phyloP scores from a whole-genome alignment of 176 grass and related monocot species.

The Musa troglodytarum region DNA sequence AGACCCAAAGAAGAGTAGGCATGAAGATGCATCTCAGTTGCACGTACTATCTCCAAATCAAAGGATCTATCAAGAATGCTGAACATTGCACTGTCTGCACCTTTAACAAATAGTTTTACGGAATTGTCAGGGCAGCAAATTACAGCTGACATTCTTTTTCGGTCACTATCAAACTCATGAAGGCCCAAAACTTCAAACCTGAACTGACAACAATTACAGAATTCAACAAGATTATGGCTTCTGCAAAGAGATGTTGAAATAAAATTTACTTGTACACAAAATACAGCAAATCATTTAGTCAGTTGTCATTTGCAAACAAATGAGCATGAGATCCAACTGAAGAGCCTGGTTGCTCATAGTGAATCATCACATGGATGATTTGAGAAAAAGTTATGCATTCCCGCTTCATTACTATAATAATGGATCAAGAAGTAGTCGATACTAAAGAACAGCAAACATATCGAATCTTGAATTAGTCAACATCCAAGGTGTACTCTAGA shows the following conservation, averaged over 20 bases:
- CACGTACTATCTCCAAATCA: constrained; percentile 36
- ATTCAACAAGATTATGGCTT: background rate
- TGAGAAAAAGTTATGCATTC: too few relatives aligned
- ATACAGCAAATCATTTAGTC: too few relatives aligned
- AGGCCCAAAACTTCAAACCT: constrained; percentile 82
- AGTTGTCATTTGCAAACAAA: too few relatives aligned
- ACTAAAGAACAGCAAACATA: too few relatives aligned
- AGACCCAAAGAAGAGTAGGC: constrained; percentile 66
- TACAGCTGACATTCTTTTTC: constrained; percentile 69
- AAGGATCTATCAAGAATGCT: constrained; percentile 42
- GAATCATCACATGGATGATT: too few relatives aligned
- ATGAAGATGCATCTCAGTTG: constrained; percentile 64
- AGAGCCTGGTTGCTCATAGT: too few relatives aligned
- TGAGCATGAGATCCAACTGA: too few relatives aligned
- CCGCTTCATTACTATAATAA: too few relatives aligned
- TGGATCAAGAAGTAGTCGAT: too few relatives aligned
- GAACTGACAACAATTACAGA: background rate
- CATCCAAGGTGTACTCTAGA: too few relatives aligned
- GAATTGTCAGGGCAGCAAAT: constrained; percentile 59
- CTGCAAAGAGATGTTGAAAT: background rate
- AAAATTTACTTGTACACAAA: too few relatives aligned
- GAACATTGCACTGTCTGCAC: constrained; percentile 74
- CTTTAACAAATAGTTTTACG: constrained; percentile 75
- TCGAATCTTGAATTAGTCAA: too few relatives aligned
- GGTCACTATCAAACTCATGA: constrained; percentile 48